Conservation (phyloP, 1,284 basidiomycete genomes). For the Boletus hoseneyae region DNA sequence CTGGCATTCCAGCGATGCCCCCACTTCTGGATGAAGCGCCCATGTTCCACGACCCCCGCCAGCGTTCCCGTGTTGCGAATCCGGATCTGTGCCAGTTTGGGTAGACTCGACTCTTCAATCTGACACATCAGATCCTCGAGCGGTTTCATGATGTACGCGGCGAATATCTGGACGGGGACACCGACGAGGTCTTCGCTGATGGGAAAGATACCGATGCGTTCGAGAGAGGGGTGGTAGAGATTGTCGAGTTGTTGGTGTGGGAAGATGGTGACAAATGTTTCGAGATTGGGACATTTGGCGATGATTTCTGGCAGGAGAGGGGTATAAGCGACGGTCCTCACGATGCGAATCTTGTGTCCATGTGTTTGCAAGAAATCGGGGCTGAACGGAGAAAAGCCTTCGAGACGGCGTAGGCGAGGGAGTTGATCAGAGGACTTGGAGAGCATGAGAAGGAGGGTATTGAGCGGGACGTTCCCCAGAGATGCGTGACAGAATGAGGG, state of each 20-base stretch:
- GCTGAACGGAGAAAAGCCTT: slow-evolving; percentile 41
- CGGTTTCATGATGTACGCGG: slow-evolving; percentile 36
- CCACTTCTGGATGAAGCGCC: slow-evolving; percentile 36
- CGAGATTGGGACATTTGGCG: slow-evolving; percentile 37
- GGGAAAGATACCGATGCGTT: slow-evolving; percentile 35
- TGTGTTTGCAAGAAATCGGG: slow-evolving; percentile 38
- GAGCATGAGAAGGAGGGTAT: slow-evolving; percentile 37
- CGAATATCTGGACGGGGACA: slow-evolving; percentile 30
- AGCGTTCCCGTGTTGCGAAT: slow-evolving; percentile 40
- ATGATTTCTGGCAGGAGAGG: slow-evolving; percentile 36
- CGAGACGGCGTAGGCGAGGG: slow-evolving; percentile 39
- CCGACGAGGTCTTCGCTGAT: slow-evolving; percentile 29
- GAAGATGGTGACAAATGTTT: slow-evolving; percentile 36
- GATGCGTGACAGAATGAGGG: slow-evolving; percentile 38
- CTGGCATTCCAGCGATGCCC: slow-evolving; percentile 35
- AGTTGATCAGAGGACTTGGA: slow-evolving; percentile 33
- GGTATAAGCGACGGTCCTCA: slow-evolving; percentile 36
- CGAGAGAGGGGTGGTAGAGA: slow-evolving; percentile 27
- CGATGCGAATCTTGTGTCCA: slow-evolving; percentile 38
- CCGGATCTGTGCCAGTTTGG: slow-evolving; percentile 37
- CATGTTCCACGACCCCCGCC: slow-evolving; percentile 33
- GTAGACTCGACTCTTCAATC: slow-evolving; percentile 36
- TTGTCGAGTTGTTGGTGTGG: slow-evolving; percentile 33
- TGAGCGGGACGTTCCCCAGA: slow-evolving; percentile 37
- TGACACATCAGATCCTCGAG: slow-evolving; percentile 37